Base-by-base conservation (phyloP, 805 yeast genomes). In the Starmerella floris region DNA sequence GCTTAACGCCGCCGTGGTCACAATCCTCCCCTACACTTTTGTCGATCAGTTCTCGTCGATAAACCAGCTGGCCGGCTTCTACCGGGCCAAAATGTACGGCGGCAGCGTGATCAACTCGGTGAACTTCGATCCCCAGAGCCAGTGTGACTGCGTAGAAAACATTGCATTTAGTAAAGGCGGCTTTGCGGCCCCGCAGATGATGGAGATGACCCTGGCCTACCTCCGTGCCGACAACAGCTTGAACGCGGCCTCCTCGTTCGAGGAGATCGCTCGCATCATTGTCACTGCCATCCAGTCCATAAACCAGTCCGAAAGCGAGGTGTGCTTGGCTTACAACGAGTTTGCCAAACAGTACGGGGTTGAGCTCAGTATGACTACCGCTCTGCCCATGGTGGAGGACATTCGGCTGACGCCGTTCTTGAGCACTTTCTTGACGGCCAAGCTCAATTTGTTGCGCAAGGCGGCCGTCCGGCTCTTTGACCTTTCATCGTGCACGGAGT, bases 21-120 rank as follows among this genome's bases (percentile, higher is more conserved):
- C 51, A 5, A 27, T 50, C 4, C 21, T 50, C 26, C 54, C 54
- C 9, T 46, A 35, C 39, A 30, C 50, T 3, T n/a, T 43, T 13
- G 15, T 39, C 16, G 26, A 31, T 21, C 26, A 28, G 34, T 45
- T 43, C 39, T 17, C 34, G 15, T 40, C 50, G 2, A 4, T 44
- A 30, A 37, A 34, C 21, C 45, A 36, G 36, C 20, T 46, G 4
- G 13, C 26, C 13, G 23, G n/a, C 36, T 46, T 26, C 21, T 46
- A 43, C 35, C 27, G 30, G 19, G 27, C 30, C 11, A 32, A 37
- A 8, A 19, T 44, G 19, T 16, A 35, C 21, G 25, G 15, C 22
- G 34, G 33, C 9, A 17, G 16, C 15, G 44, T 37, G 9, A 22
- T 30, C 11, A 25, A 17, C 9, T 22, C 22, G 20, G 8, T 33